A percentile compares a stretch with the other conserved stretches of the same genome.
Conservation (phyloP, 805 yeast species). For the Hanseniaspora mollemarum region DNA sequence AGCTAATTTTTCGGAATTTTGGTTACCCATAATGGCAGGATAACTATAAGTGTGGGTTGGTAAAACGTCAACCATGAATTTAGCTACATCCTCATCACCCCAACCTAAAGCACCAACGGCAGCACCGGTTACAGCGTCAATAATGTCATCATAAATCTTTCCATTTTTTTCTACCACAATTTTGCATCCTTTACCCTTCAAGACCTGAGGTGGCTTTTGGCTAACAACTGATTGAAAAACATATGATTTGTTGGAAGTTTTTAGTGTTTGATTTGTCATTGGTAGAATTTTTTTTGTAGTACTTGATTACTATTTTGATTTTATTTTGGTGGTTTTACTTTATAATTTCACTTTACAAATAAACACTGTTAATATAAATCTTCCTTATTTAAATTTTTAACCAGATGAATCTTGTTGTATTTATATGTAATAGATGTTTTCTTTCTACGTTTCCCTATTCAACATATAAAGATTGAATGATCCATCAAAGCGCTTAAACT, state of each 20-base stretch:
- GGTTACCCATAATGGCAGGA: conserved; percentile 28
- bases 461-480: no score
- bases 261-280: conserved; percentile 14
- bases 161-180: conserved; percentile 35
- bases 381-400: no score
- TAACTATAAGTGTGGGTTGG: conserved; percentile 32
- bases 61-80: conserved; percentile 33
- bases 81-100: conserved; percentile 29
- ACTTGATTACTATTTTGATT: background rate
- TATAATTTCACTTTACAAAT: no score
- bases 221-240: conserved; percentile 36
- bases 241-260: conserved; percentile 24
- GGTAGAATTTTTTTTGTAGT: no score
- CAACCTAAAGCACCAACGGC: conserved; percentile 43
- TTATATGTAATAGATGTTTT: no score
- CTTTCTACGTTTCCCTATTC: no score
- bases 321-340: no score
- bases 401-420: no score
- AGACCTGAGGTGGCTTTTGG: conserved; percentile 32
- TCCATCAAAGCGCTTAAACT: no score
- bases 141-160: conserved; percentile 28
- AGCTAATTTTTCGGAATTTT: conserved; percentile 35
- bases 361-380: no score
- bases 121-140: conserved; percentile 43
- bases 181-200: conserved; percentile 35